Percentiles rank a stretch among this genome's conserved stretches.
Conservation (phyloP, 2,329 filamentous ascomycete genomes). For the Nemania sp. region DNA sequence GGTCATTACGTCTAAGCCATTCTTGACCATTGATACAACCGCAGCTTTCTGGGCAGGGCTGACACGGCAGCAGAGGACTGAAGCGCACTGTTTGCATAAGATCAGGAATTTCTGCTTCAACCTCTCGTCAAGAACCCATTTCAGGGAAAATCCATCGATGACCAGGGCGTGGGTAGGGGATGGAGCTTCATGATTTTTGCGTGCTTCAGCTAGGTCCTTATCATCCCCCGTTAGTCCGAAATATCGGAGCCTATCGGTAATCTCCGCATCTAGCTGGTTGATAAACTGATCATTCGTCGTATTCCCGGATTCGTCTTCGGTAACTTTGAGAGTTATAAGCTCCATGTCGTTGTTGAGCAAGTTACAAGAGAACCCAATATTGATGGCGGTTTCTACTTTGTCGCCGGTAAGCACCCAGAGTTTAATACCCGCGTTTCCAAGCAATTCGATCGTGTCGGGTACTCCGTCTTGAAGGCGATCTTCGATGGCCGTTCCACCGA, state of each 20-base stretch:
- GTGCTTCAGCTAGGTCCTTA: conserved; percentile 83
- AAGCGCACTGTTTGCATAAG: conserved; percentile 96
- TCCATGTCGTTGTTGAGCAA: conserved; percentile 98
- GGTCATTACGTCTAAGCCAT: conserved; percentile 94
- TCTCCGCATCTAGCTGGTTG: conserved; percentile 72
- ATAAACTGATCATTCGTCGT: conserved; percentile 63
- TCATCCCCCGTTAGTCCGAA: conserved; percentile 89
- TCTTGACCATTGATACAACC: conserved; percentile 96
- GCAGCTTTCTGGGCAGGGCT: conserved; percentile 96
- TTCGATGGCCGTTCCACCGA: conserved; percentile 97
- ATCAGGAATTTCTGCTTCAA: conserved; percentile 93
- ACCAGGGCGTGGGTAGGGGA: conserved; percentile 90
- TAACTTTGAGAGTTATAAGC: conserved; percentile 86
- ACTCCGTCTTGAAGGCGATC: conserved; percentile 97
- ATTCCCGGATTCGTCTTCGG: conserved; percentile 73
- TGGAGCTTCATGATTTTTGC: conserved; percentile 86
- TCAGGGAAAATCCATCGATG: conserved; percentile 93
- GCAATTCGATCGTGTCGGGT: conserved; percentile 91
- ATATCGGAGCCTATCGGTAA: conserved; percentile 77
- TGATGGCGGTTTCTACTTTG: conserved; percentile 99
- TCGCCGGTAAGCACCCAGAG: conserved; percentile 98
- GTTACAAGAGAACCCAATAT: conserved; percentile 99
- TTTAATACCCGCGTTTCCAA: conserved; percentile 95
- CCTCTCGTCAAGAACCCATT: conserved; percentile 83
- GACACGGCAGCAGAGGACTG: conserved; percentile 96